These are phyloP conservation scores for Phytophthora sp. DNA, from an alignment of 352 stramenopile species.

Conservation along the genomic window DNA sequence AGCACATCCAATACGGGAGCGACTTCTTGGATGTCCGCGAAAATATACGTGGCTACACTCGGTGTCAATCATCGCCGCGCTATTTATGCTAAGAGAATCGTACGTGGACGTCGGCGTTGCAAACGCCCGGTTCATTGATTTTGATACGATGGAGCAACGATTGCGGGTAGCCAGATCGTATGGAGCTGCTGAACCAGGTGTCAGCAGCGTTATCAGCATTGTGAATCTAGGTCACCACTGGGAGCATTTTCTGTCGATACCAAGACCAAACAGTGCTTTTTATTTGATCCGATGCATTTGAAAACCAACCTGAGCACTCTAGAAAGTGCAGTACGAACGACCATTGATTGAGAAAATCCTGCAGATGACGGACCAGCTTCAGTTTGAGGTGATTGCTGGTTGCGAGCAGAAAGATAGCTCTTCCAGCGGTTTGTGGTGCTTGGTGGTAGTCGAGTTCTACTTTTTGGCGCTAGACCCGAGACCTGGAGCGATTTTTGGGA, in stretches of 20 bases:
- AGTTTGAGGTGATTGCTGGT: neutral
- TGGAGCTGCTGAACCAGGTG: neutral
- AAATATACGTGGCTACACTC: conserved; percentile 4
- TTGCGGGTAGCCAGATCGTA: neutral
- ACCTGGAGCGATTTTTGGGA: conserved; percentile 9
- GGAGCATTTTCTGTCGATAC: neutral
- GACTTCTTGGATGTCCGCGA: conserved; percentile 3
- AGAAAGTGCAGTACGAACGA: neutral
- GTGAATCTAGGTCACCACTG: neutral
- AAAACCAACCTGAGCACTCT: neutral
- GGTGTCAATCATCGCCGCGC: neutral
- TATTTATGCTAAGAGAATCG: neutral
- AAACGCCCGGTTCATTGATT: neutral
- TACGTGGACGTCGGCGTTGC: neutral
- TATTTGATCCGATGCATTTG: neutral
- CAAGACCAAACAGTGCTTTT: neutral
- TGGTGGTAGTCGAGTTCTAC: conserved; percentile 11
- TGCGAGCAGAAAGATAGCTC: conserved; percentile 4
- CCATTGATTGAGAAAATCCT: neutral
- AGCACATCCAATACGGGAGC: neutral
- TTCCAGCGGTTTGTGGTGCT: conserved; percentile 2
- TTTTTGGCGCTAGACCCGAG: conserved; percentile 5
- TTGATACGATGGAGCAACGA: neutral
- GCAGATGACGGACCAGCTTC: conserved; percentile 2
- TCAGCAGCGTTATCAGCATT: conserved; percentile 1